A percentile compares a stretch with the other conserved stretches of the same genome.
Conservation (phyloP, 2,329 filamentous ascomycete species). For the Bipolaris victoriae region DNA sequence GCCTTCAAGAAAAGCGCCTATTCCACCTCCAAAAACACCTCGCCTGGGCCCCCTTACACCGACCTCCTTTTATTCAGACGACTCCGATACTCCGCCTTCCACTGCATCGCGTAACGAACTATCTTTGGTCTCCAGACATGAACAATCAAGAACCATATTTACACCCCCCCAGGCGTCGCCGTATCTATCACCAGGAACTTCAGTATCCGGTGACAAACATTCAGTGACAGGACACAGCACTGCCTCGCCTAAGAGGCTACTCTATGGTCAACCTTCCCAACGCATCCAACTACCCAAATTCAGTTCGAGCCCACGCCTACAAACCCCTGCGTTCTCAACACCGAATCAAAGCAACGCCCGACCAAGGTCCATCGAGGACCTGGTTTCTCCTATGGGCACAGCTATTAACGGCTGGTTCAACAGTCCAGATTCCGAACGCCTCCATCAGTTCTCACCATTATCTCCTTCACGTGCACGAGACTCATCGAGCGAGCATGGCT, state of each 20-base stretch:
- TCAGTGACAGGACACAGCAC: neutral
- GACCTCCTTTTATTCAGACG: slow-evolving; percentile 14
- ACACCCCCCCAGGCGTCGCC: neutral
- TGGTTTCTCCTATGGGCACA: slow-evolving; percentile 22
- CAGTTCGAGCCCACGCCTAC: slow-evolving; percentile 8
- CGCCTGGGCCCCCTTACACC: slow-evolving; percentile 11
- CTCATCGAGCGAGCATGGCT: slow-evolving; percentile 24
- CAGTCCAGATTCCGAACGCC: slow-evolving; percentile 1
- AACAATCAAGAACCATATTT: neutral
- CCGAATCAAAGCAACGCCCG: neutral
- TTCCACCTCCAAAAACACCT: slow-evolving; percentile 23
- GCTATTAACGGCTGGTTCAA: slow-evolving; percentile 24
- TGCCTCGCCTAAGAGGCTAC: neutral
- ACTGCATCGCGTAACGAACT: slow-evolving; percentile 11
- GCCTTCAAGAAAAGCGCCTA: slow-evolving; percentile 19
- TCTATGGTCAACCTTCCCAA: neutral
- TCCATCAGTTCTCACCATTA: neutral
- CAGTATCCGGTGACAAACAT: neutral
- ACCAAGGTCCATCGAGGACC: slow-evolving; percentile 13
- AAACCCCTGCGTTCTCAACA: slow-evolving; percentile 7
- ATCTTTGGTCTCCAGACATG: slow-evolving; percentile 18
- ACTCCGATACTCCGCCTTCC: slow-evolving; percentile 9
- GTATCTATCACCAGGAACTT: too few species aligned
- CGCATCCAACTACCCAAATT: slow-evolving; percentile 8
- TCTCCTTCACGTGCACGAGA: slow-evolving; percentile 18